Conservation (phyloP, 2,329 filamentous ascomycete genomes). For the Ceratocystis ficicola region DNA sequence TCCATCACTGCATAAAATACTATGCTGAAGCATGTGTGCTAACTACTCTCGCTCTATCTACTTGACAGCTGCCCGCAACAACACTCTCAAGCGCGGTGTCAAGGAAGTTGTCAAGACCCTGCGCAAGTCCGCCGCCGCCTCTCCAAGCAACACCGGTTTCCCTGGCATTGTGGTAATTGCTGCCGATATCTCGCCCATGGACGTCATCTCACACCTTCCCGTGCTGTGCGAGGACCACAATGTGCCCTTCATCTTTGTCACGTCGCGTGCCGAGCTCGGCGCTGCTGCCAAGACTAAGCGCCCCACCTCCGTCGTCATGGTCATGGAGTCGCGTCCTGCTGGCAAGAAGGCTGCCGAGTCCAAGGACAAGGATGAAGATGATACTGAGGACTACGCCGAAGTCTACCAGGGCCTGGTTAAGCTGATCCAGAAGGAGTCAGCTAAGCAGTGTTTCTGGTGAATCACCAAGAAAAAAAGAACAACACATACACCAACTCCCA, state of each 20-base stretch:
- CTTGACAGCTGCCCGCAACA: conserved; percentile 72
- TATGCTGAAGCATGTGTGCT: conserved; percentile 18
- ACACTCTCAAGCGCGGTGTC: conserved; percentile 91
- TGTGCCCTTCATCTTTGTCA: conserved; percentile 92
- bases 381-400: conserved; percentile 49
- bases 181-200: conserved; percentile 94
- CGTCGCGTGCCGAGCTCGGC: conserved; percentile 83
- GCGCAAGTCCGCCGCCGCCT: conserved; percentile 69
- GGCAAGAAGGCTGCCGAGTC: conserved; percentile 36
- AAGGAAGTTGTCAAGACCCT: conserved; percentile 99
- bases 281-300: conserved; percentile 90
- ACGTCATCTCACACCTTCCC: conserved; percentile 96
- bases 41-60: conserved; percentile 22
- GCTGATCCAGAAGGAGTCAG: conserved; percentile 52
- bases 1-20: neutral
- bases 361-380: conserved; percentile 35
- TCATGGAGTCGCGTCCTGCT: conserved; percentile 45
- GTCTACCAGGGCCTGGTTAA: conserved; percentile 54
- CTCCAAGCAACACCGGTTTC: conserved; percentile 49
- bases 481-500: neutral
- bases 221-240: conserved; percentile 97
- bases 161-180: conserved; percentile 81
- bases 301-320: conserved; percentile 93
- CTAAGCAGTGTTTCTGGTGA: conserved; percentile 42
- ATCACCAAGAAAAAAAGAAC: neutral